Base-by-base conservation (phyloP, 176 grass and related monocot species). In the Hyparrhenia diplandra region DNA sequence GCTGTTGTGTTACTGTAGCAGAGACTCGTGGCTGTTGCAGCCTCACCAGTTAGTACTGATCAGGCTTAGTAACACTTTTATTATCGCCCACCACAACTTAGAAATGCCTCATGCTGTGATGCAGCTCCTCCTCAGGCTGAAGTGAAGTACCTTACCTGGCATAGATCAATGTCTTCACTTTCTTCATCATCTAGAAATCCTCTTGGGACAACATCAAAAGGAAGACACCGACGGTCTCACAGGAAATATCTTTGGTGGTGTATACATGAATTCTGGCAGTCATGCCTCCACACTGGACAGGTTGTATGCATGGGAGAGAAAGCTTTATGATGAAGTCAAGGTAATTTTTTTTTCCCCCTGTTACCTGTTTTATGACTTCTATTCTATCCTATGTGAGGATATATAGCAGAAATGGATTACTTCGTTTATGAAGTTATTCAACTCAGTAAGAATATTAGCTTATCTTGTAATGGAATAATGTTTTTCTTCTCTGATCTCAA, bases 261-360 rank as follows among this genome's bases (percentile, higher is more conserved):
- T 91, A 75, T 99, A 89, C 71, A 99, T 99, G 96, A 99, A 93
- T 88, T 87, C 93, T 41, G 93, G 96, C 67, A 99, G 96, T 89
- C 96, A 99, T 27, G 93, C 96, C 5, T 95, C 90, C 59, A 93
- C 96, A 65, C 74, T 99, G 46, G 96, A 99, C 76, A 87, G 96
- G 71, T 73, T 99, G 64, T 95, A 93, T 87, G 96, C 96, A 74
- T 99, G 96, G 96, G 96, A 99, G 82, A 93, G 92, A 74, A 95
- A 95, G 80, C 93, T 99, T 77, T 99, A 87, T 86, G 96, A 99
- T 75, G 96, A 99, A 91, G 93, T 99, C 61, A 99, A 99, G 96
- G 96, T 98, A 71, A 49, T 80, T 68, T 35, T 20, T 21, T 2
- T 7, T 57, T n/a, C n/a, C n/a, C n/a, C n/a, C n/a, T n/a, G n/a